Conservation (phyloP, 1,139 yeast species). For the Saccharomycopsis phalli region DNA sequence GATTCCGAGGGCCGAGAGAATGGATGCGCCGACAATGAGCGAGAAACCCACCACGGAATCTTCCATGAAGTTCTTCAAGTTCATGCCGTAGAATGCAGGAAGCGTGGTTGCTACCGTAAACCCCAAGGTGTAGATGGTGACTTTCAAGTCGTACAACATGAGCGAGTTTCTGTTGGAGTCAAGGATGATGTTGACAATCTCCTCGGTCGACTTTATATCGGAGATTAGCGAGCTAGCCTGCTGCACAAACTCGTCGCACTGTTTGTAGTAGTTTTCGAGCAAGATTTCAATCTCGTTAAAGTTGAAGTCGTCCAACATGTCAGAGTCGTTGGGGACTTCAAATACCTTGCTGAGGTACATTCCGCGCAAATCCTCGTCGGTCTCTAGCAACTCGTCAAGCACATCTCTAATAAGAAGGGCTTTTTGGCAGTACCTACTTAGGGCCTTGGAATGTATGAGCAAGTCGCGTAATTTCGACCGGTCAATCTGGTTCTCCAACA, state of each 20-base stretch:
- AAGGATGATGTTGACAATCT: slow-evolving; percentile 66
- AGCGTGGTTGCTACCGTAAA: slow-evolving; percentile 53
- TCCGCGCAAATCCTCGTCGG: slow-evolving; percentile 66
- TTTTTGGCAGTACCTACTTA: slow-evolving; percentile 77
- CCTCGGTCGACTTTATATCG: slow-evolving; percentile 73
- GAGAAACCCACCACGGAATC: slow-evolving; percentile 45
- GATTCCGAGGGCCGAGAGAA: slow-evolving; percentile 33
- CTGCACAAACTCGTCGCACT: slow-evolving; percentile 74
- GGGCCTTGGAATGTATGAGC: slow-evolving; percentile 70
- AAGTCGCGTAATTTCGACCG: slow-evolving; percentile 72
- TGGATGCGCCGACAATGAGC: slow-evolving; percentile 32
- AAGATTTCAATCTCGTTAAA: slow-evolving; percentile 59
- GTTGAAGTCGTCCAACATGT: slow-evolving; percentile 20
- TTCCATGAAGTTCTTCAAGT: slow-evolving; percentile 67
- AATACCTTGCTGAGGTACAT: slow-evolving; percentile 48
- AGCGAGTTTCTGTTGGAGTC: slow-evolving; percentile 74
- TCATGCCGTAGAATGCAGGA: slow-evolving; percentile 79
- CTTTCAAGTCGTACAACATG: slow-evolving; percentile 62
- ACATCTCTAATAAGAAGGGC: slow-evolving; percentile 76
- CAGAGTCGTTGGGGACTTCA: slow-evolving; percentile 20
- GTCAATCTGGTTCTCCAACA: slow-evolving; percentile 79
- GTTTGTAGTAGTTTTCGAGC: slow-evolving; percentile 65
- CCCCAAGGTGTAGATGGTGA: slow-evolving; percentile 57
- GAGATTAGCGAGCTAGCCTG: slow-evolving; percentile 61
- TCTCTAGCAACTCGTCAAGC: slow-evolving; percentile 79